Evolutionary conservation across 2,329 filamentous ascomycete genomes (phyloP).

Genomic region (Fusarium euwallaceae): DNA sequence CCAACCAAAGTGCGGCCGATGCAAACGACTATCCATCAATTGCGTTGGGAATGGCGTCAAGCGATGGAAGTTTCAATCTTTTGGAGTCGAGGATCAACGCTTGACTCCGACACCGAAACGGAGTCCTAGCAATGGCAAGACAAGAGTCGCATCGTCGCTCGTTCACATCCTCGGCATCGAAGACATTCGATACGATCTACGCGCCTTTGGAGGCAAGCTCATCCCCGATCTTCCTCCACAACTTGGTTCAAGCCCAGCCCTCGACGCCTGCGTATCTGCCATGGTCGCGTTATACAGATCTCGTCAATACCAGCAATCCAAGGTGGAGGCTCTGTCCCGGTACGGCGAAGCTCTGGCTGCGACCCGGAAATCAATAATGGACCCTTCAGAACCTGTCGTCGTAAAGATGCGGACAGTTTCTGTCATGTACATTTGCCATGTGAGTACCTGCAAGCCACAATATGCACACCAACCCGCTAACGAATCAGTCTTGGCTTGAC

Average conservation of each 20-base stretch:
- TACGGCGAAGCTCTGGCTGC: constrained; percentile 35
- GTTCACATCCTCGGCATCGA: constrained; percentile 36
- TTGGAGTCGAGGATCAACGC: background rate
- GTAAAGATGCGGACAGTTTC: constrained; percentile 35
- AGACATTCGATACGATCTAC: constrained; percentile 40
- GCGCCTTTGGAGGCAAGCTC: constrained; percentile 31
- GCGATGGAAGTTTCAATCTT: constrained; percentile 34
- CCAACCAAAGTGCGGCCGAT: constrained; percentile 37
- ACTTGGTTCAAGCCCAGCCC: constrained; percentile 23
- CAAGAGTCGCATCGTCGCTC: constrained; percentile 22
- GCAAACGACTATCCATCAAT: constrained; percentile 26
- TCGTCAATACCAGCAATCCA: constrained; percentile 2
- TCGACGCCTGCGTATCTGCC: constrained; percentile 35
- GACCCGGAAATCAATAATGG: constrained; percentile 14
- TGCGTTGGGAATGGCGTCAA: constrained; percentile 39
- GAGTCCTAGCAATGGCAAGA: constrained; percentile 31
- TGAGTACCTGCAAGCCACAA: background rate
- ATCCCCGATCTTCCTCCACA: constrained; percentile 33
- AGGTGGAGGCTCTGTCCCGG: constrained; percentile 19
- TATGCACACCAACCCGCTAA: background rate
- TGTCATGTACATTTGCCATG: constrained; percentile 38
- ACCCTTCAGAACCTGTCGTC: constrained; percentile 14
- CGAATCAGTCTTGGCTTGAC: constrained; percentile 33
- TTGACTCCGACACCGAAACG: background rate
- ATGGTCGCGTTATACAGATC: constrained; percentile 34